These are phyloP conservation scores for Musa balbisiana DNA, from an alignment of 202 grass and related monocot species.

Conservation along the genomic window DNA sequence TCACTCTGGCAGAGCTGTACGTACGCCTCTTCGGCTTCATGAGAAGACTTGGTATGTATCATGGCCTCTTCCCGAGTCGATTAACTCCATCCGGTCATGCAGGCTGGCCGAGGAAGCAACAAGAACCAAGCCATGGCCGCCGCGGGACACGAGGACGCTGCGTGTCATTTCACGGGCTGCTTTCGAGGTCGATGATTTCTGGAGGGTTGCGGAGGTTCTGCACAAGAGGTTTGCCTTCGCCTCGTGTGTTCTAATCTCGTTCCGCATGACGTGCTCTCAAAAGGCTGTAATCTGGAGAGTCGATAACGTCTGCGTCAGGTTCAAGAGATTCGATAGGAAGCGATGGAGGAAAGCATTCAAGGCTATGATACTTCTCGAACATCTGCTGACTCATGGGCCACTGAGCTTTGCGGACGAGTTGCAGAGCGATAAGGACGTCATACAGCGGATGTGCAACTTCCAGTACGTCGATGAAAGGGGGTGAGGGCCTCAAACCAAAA, in stretches of 20 bases:
- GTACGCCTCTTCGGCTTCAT: slow-evolving; percentile 27
- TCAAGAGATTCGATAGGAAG: slow-evolving; percentile 57
- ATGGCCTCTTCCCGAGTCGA: too few relatives aligned
- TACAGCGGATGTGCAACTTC: slow-evolving; percentile 45
- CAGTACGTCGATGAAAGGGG: slow-evolving; percentile 81
- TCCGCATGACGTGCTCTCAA: background rate
- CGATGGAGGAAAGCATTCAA: slow-evolving; percentile 78
- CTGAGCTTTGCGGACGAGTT: slow-evolving; percentile 58
- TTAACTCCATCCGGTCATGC: background rate
- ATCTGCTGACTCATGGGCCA: slow-evolving; percentile 70
- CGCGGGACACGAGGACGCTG: slow-evolving; percentile 58
- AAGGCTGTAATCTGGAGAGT: background rate
- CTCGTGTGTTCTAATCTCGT: background rate
- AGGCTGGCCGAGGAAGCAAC: slow-evolving; percentile 86
- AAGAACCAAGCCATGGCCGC: slow-evolving; percentile 48
- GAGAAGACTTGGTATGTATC: too few relatives aligned
- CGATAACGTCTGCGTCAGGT: slow-evolving; percentile 11
- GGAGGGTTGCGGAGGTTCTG: slow-evolving; percentile 59
- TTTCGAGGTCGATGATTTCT: slow-evolving; percentile 83
- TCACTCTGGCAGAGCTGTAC: slow-evolving; percentile 74
- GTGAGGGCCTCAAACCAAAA: slow-evolving; percentile 14
- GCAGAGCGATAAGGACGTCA: slow-evolving; percentile 37
- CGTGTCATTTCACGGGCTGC: slow-evolving; percentile 56
- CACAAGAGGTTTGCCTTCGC: slow-evolving; percentile 35
- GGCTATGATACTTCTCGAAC: slow-evolving; percentile 64